These are phyloP conservation scores for Tilletia caries DNA, from an alignment of 1,284 basidiomycete species.

Conservation along the genomic window DNA sequence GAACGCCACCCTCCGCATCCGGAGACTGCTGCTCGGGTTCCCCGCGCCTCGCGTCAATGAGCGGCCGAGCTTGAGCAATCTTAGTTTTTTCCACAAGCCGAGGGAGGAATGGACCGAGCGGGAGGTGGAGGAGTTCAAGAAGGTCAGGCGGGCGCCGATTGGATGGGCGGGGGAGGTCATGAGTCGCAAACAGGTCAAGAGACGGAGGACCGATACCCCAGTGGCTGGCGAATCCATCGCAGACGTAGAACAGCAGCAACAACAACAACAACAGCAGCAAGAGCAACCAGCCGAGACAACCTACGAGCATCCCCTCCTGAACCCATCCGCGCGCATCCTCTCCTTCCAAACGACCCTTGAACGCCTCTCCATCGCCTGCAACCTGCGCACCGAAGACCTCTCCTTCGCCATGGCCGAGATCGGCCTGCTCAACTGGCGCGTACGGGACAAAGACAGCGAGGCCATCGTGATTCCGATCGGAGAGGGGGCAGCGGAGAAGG, in stretches of 20 bases:
- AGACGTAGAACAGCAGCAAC: not conserved
- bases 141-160: not conserved
- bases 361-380: conserved; percentile 72
- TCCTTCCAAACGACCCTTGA: conserved; percentile 42
- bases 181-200: not conserved
- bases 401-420: conserved; percentile 83
- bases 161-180: conserved; percentile 9
- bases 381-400: conserved; percentile 77
- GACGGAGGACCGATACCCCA: conserved; percentile 16
- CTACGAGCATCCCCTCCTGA: conserved; percentile 14
- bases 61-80: not conserved
- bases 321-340: conserved; percentile 20
- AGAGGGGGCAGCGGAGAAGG: conserved; percentile 4
- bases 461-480: not conserved
- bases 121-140: conserved; percentile 4
- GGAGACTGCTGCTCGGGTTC: conserved; percentile 19
- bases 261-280: conserved; percentile 13
- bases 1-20: conserved; percentile 22
- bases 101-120: conserved; percentile 9
- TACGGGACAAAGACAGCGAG: conserved; percentile 12
- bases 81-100: conserved; percentile 2
- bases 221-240: conserved; percentile 18
- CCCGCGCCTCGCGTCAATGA: conserved; percentile 12
- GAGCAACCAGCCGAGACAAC: not conserved
- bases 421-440: conserved; percentile 65